phyloP scores from a whole-genome alignment of 257 asterid species.

The Echites panduratus region DNA sequence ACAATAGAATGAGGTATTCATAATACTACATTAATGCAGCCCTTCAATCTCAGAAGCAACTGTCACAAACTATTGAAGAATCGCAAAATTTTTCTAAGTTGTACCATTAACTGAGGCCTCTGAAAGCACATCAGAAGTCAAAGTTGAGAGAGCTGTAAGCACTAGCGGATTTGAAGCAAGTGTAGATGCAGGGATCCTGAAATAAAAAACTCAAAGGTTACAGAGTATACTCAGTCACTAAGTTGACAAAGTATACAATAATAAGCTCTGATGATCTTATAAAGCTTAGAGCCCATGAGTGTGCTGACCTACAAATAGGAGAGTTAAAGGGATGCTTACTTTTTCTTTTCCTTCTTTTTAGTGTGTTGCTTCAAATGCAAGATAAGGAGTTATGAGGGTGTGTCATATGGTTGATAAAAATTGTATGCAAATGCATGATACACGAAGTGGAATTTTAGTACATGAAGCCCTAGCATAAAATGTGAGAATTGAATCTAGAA shows the following conservation, averaged over 20 bases:
- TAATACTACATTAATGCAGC: not conserved
- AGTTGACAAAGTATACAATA: not conserved
- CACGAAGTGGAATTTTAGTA: not conserved
- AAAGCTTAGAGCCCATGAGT: not conserved
- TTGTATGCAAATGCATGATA: not conserved
- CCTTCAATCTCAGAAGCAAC: not conserved
- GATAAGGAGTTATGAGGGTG: not conserved
- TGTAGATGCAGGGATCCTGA: slow-evolving; percentile 84
- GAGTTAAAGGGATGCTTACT: not conserved
- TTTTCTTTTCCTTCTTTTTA: not conserved
- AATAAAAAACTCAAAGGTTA: slow-evolving; percentile 14
- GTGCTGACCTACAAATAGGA: not conserved
- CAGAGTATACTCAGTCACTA: not conserved
- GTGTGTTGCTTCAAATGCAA: not conserved
- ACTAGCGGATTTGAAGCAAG: slow-evolving; percentile 92
- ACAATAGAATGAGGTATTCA: not conserved
- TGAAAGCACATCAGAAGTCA: slow-evolving; percentile 64
- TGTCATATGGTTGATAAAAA: not conserved
- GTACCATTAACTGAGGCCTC: slow-evolving; percentile 97
- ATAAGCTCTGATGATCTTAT: not conserved
- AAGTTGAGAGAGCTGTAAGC: slow-evolving; percentile 84
- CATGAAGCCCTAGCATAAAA: not conserved
- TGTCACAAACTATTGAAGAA: slow-evolving; percentile 6
- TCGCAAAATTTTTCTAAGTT: slow-evolving; percentile 16
- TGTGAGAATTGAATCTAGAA: not conserved